Evolutionary conservation across 768 basidiomycete genomes (phyloP), one percentile per base, ranked within the genome.

Genomic region (Xanthoconium stramineum): DNA sequence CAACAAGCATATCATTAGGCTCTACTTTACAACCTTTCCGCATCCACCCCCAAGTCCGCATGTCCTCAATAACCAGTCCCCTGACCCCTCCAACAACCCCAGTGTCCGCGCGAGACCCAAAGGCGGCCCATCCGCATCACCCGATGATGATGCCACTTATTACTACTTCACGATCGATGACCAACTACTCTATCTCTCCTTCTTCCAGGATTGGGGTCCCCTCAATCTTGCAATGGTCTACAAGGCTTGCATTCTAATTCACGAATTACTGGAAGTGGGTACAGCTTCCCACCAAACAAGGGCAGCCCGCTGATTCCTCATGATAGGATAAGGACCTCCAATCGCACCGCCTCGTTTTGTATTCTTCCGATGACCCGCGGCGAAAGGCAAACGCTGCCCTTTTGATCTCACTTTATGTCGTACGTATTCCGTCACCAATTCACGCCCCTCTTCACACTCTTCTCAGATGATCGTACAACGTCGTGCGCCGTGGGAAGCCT

Each of bases 151-250:
- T 60, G 83, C 86, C 54, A 79, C 81, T 51, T 91, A 91, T 71
- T 91, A 91, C 75, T 96, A 88, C 75, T 94, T 96, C 77, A 91
- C 89, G 54, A 84, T 96, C 75, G 94, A 97, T 73, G 88, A 94
- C 78, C 89, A 93, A 61, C 80, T 97, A 37, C 80, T 89, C 62
- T 97, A 97, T 76, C 82, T 94, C 61, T 91, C 89, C 33, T 97
- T 97, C 81, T 95, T 89, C 71, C 86, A 93, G 69, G 94, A 97
- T 72, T 95, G 91, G 86, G 94, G 94, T 14, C 94, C 94, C 32
- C 78, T 94, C 52, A 94, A 94, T 69, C 79, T 94, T 38, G 86
- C 89, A n/a, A 91, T 90, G 89, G 89, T 94, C 33, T 94, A 92
- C 77, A 92, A 89, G 72, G 89, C 86, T 32, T 95, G 94, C 74